phyloP scores from a whole-genome alignment of 345 rosid genomes.

The Limnanthes douglasii region DNA sequence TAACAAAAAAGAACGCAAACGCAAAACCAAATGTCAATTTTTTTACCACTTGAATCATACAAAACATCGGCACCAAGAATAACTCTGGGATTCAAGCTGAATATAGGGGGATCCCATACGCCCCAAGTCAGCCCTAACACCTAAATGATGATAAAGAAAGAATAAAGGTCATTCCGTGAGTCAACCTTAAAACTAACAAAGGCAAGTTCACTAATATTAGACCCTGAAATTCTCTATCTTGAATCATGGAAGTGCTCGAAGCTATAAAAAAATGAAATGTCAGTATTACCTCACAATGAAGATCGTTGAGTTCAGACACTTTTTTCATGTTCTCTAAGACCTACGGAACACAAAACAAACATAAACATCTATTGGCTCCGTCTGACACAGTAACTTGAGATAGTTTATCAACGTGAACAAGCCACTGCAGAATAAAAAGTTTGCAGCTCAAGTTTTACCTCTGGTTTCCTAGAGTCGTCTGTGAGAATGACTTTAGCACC shows the following conservation, averaged over 20 bases:
- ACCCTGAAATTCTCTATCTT: too few species aligned
- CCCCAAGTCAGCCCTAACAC: conserved; percentile 77
- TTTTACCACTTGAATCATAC: conserved; percentile 64
- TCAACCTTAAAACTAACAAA: too few species aligned
- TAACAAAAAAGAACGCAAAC: background rate
- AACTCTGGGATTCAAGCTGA: conserved; percentile 38
- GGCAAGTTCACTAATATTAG: too few species aligned
- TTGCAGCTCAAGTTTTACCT: conserved; percentile 20
- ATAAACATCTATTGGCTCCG: too few species aligned
- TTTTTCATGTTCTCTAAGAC: too few species aligned
- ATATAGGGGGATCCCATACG: conserved; percentile 54
- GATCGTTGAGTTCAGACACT: conserved; percentile 44
- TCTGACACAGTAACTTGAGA: too few species aligned
- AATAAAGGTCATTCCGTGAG: too few species aligned
- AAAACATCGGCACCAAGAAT: conserved; percentile 88
- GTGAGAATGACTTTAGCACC: conserved; percentile 61
- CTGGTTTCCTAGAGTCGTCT: conserved; percentile 43
- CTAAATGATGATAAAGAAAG: too few species aligned
- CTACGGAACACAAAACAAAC: too few species aligned
- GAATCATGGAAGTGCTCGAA: too few species aligned
- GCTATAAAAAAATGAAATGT: conserved; percentile 1
- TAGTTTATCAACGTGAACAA: background rate
- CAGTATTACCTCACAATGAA: conserved; percentile 39
- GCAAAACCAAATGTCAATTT: background rate
- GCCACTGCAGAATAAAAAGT: background rate